These are phyloP conservation scores for Dalechampia spathulata DNA, from an alignment of 441 rosid species.

Conservation along the genomic window DNA sequence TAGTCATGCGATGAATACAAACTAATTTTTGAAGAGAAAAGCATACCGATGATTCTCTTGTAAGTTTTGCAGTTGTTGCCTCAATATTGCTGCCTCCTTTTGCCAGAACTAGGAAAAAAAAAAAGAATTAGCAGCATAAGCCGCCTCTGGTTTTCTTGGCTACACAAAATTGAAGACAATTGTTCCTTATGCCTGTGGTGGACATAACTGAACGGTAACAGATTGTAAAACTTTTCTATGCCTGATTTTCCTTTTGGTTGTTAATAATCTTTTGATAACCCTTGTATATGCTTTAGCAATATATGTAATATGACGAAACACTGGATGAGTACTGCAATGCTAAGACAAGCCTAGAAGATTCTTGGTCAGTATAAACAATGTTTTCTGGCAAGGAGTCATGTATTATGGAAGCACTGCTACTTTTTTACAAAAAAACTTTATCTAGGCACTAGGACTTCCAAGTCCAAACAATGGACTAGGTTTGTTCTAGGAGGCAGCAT, in stretches of 20 bases:
- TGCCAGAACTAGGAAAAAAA: slow-evolving; percentile 65
- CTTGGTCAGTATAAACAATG: neutral
- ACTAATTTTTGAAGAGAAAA: slow-evolving; percentile 12
- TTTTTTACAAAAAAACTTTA: too few species aligned
- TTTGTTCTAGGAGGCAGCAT: neutral
- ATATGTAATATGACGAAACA: too few species aligned
- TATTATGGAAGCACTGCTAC: too few species aligned
- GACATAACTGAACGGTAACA: neutral
- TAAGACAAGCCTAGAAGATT: neutral
- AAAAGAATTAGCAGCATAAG: slow-evolving; percentile 9
- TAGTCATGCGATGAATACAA: neutral
- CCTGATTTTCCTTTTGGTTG: neutral
- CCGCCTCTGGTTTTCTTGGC: neutral
- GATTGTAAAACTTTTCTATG: neutral
- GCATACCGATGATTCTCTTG: slow-evolving; percentile 80
- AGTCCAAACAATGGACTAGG: too few species aligned
- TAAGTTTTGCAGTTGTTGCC: slow-evolving; percentile 68
- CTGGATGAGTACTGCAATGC: neutral
- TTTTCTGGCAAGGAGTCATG: too few species aligned
- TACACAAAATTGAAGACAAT: neutral
- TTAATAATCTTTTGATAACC: neutral
- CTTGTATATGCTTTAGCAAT: neutral
- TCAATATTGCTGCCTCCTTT: slow-evolving; percentile 74
- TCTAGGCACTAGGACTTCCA: too few species aligned
- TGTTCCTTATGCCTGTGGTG: neutral